Percentiles rank a stretch among this genome's conserved stretches.
phyloP scores from a whole-genome alignment of 1,139 yeast genomes.

The Candida albicans region DNA sequence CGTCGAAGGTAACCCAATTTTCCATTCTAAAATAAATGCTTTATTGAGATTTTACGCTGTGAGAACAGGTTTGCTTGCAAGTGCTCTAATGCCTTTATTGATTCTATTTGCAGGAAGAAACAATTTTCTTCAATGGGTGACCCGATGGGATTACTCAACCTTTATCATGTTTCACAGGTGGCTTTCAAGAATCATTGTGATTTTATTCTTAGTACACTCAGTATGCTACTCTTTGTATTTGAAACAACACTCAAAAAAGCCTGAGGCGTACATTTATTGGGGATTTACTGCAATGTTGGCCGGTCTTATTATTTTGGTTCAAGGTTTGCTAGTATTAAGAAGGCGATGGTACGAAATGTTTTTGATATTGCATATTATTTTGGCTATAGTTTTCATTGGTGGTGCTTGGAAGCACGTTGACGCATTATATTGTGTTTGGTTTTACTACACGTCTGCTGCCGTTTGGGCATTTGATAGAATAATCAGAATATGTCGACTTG shows the following conservation, averaged over 20 bases:
- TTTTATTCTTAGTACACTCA: conserved; percentile 41
- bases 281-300: conserved; percentile 34
- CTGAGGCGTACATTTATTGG: conserved; percentile 24
- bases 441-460: conserved; percentile 39
- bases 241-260: conserved; percentile 4
- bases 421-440: conserved; percentile 40
- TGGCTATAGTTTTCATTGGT: conserved; percentile 42
- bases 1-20: conserved; percentile 31
- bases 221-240: conserved; percentile 28
- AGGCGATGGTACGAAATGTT: conserved; percentile 47
- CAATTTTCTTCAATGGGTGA: conserved; percentile 54
- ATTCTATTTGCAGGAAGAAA: conserved; percentile 63
- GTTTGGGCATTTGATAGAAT: conserved; percentile 48
- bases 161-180: conserved; percentile 61
- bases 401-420: conserved; percentile 47
- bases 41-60: conserved; percentile 45
- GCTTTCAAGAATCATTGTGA: conserved; percentile 51
- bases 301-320: conserved; percentile 39
- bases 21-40: conserved; percentile 15
- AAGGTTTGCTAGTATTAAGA: conserved; percentile 42
- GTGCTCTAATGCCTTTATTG: conserved; percentile 52
- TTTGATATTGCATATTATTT: conserved; percentile 39
- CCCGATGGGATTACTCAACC: conserved; percentile 62
- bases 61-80: conserved; percentile 58
- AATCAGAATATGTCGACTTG: conserved; percentile 34